These are phyloP conservation scores for Cryptosporidium muris DNA, from an alignment of 169 alveolate species.

Conservation along the genomic window DNA sequence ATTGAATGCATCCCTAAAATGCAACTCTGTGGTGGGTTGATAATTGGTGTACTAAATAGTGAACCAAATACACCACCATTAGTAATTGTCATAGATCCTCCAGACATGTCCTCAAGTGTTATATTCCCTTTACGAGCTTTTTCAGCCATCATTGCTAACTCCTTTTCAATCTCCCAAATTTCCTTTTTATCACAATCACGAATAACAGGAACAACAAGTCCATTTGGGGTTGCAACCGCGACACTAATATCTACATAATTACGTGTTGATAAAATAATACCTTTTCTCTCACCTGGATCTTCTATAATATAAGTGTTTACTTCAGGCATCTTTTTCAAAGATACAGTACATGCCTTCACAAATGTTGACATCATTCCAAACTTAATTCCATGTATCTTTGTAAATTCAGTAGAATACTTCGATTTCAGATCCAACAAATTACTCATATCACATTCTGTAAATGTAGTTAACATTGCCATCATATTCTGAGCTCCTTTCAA, in stretches of 20 bases:
- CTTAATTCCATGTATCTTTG: slow-evolving; percentile 75
- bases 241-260: slow-evolving; percentile 92
- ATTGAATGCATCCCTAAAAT: slow-evolving; percentile 80
- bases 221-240: slow-evolving; percentile 97
- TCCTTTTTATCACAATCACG: slow-evolving; percentile 88
- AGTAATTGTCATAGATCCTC: slow-evolving; percentile 95
- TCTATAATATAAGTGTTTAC: slow-evolving; percentile 80
- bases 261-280: slow-evolving; percentile 48
- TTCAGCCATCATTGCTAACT: slow-evolving; percentile 82
- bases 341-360: slow-evolving; percentile 81
- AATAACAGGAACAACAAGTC: slow-evolving; percentile 93
- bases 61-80: slow-evolving; percentile 96
- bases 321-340: slow-evolving; percentile 83
- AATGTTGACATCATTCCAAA: slow-evolving; percentile 83
- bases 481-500: slow-evolving; percentile 91
- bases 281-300: neutral
- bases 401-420: slow-evolving; percentile 79
- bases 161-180: slow-evolving; percentile 89
- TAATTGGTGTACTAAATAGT: slow-evolving; percentile 94
- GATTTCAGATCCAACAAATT: slow-evolving; percentile 79
- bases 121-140: slow-evolving; percentile 90
- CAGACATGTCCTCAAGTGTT: slow-evolving; percentile 92
- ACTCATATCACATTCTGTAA: slow-evolving; percentile 89
- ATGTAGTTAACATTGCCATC: slow-evolving; percentile 91
- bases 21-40: slow-evolving; percentile 94